Evolutionary conservation across 129 eudicot genomes (phyloP).

Genomic region (Escallonia rubra): DNA sequence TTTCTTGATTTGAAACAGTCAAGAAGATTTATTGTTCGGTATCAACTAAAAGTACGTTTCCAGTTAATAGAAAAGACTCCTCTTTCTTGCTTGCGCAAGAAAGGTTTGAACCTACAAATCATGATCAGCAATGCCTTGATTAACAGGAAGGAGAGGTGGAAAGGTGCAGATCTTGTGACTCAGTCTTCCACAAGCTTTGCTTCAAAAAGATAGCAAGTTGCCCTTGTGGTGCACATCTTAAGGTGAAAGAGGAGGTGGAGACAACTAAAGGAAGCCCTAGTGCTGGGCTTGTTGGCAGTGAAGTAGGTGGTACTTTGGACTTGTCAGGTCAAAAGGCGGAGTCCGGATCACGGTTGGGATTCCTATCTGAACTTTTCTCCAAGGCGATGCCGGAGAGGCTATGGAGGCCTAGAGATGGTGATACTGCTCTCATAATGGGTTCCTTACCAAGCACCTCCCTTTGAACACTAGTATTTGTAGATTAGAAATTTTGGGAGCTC

Average conservation of each 20-base stretch:
- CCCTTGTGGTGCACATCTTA: slow-evolving; percentile 61
- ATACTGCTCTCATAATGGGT: slow-evolving; percentile 68
- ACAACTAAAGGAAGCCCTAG: slow-evolving; percentile 13
- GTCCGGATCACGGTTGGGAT: slow-evolving; percentile 30
- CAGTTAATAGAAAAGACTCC: too few relatives aligned
- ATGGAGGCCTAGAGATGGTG: slow-evolving; percentile 21
- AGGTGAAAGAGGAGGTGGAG: slow-evolving; percentile 14
- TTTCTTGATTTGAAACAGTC: too few relatives aligned
- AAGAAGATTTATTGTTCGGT: too few relatives aligned
- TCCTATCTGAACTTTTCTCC: slow-evolving; percentile 56
- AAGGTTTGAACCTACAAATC: neutral
- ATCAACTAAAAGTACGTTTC: too few relatives aligned
- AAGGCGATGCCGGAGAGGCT: slow-evolving; percentile 44
- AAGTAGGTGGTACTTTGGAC: slow-evolving; percentile 18
- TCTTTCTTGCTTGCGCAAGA: neutral
- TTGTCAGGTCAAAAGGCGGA: slow-evolving; percentile 27
- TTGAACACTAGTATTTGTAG: slow-evolving; percentile 28
- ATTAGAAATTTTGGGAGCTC: neutral
- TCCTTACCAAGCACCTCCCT: slow-evolving; percentile 65
- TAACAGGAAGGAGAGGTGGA: slow-evolving; percentile 84
- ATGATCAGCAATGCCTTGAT: neutral
- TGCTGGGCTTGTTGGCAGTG: slow-evolving; percentile 11
- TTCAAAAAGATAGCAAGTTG: slow-evolving; percentile 47
- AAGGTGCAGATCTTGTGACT: slow-evolving; percentile 66
- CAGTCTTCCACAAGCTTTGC: slow-evolving; percentile 76